A percentile compares a stretch with the other conserved stretches of the same genome.
Conservation (phyloP, 2,329 filamentous ascomycete genomes). For the Daldinia sp. region DNA sequence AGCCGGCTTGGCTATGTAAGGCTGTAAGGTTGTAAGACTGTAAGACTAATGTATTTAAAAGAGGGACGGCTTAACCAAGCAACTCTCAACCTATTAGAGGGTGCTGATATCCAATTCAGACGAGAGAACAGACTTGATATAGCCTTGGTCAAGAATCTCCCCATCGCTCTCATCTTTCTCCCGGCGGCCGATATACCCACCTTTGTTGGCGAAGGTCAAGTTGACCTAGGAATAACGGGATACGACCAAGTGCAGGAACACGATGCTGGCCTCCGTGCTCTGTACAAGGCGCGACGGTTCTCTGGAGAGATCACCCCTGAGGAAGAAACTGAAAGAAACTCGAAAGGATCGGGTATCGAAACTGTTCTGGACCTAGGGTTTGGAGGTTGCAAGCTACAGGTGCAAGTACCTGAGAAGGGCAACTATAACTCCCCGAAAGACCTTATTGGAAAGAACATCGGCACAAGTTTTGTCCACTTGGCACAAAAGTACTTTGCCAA, state of each 20-base stretch:
- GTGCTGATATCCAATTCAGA: constrained; percentile 96
- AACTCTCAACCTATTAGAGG: constrained; percentile 89
- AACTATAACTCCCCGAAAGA: constrained; percentile 76
- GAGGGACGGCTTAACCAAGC: constrained; percentile 94
- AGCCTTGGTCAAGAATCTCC: constrained; percentile 95
- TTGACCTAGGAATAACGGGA: constrained; percentile 95
- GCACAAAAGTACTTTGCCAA: constrained; percentile 85
- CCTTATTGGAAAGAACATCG: constrained; percentile 91
- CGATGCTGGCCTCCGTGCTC: constrained; percentile 71
- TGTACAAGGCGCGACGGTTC: constrained; percentile 62
- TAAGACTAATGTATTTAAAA: constrained; percentile 55
- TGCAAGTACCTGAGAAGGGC: constrained; percentile 95
- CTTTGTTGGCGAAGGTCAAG: constrained; percentile 93
- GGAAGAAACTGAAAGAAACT: constrained; percentile 59
- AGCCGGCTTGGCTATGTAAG: constrained; percentile 1
- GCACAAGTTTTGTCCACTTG: constrained; percentile 93
- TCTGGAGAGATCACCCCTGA: constrained; percentile 60
- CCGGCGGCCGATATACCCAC: constrained; percentile 97
- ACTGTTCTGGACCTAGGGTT: constrained; percentile 93
- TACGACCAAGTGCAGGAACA: constrained; percentile 93
- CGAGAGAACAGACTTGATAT: constrained; percentile 96
- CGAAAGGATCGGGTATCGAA: constrained; percentile 74
- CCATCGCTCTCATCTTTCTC: constrained; percentile 95
- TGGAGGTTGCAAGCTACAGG: constrained; percentile 90
- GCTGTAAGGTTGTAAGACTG: constrained; percentile 26